Base-by-base conservation (phyloP, 345 rosid genomes). In the Orychophragmus violaceus region DNA sequence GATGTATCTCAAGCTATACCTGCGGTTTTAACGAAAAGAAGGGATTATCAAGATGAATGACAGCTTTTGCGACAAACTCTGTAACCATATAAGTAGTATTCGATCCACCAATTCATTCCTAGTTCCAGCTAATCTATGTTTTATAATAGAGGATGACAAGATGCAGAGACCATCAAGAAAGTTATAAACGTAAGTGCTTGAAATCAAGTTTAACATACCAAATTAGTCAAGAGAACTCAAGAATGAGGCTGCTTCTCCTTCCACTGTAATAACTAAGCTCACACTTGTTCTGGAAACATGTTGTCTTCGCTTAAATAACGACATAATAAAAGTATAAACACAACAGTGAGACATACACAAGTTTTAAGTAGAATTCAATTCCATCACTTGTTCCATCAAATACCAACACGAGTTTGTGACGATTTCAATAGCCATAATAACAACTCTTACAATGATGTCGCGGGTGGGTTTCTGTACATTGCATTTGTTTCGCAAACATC, bases 1-100 rank as follows among this genome's bases (percentile, higher is more conserved):
- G 63, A 93, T 81, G 81, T 88, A 93, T 83, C 98, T 93, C 87
- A 90, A 82, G 84, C 97, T 88, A 69, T 93, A 93, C 97, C 98
- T 93, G 83, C 41, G 59, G 52, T 68, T 8, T n/a, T n/a, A n/a
- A n/a, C n/a, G n/a, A n/a, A n/a, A n/a, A n/a, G n/a, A n/a, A n/a
- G n/a, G n/a, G n/a, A n/a, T n/a, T n/a, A n/a, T n/a, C 3, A 35
- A 46, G 4, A 37, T 64, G 28, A 72, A 48, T 8, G 44, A 6
- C 32, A 24, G 5, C 13, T 54, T 22, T 35, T n/a, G n/a, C n/a
- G n/a, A 70, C 5, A 12, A 51, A 30, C 21, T 8, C 68, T 16
- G 23, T 13, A 37, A 37, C 44, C 17, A 37, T 37, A 37, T n/a
- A 37, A 42, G 45, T 17, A n/a, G n/a, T n/a, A n/a, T n/a, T n/a